Percentiles rank a stretch among this genome's conserved stretches.
phyloP scores from a whole-genome alignment of 768 basidiomycete genomes.

The Suillus americanus region DNA sequence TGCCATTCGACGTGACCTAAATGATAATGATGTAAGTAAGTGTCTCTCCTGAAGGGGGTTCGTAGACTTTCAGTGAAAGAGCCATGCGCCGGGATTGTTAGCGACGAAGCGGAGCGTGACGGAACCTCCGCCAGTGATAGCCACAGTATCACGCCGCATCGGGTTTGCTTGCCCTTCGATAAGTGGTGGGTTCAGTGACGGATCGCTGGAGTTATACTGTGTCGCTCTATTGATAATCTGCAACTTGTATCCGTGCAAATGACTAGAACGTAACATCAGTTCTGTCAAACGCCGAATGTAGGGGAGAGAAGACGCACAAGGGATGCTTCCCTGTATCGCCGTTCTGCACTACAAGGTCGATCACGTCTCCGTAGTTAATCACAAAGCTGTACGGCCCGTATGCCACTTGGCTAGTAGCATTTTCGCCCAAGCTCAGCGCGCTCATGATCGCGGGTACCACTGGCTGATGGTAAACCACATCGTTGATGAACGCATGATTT shows the following conservation, averaged over 20 bases:
- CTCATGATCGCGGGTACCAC: slow-evolving; percentile 78
- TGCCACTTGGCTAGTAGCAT: slow-evolving; percentile 62
- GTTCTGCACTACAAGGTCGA: slow-evolving; percentile 79
- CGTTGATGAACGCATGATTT: slow-evolving; percentile 76
- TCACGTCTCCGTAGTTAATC: slow-evolving; percentile 68
- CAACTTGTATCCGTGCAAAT: slow-evolving; percentile 87
- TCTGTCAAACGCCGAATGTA: not conserved
- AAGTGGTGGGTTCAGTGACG: slow-evolving; percentile 76
- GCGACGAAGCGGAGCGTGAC: slow-evolving; percentile 78
- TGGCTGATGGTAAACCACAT: slow-evolving; percentile 67
- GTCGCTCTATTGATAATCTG: slow-evolving; percentile 73
- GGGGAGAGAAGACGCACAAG: slow-evolving; percentile 52
- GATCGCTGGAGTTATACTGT: slow-evolving; percentile 74
- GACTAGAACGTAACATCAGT: slow-evolving; percentile 46
- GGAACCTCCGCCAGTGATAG: slow-evolving; percentile 65
- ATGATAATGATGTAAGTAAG: not conserved
- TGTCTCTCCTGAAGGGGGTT: not conserved
- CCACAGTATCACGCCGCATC: slow-evolving; percentile 87
- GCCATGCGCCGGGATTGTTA: slow-evolving; percentile 92
- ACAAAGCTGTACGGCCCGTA: slow-evolving; percentile 84
- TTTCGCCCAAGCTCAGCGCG: slow-evolving; percentile 69
- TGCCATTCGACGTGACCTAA: slow-evolving; percentile 90
- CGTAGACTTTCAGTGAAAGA: slow-evolving; percentile 68
- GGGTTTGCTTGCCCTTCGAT: slow-evolving; percentile 82
- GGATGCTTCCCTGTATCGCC: slow-evolving; percentile 77